These are phyloP conservation scores for Funneliformis mosseae DNA, from an alignment of 192 early-diverging fungal species.

Conservation along the genomic window DNA sequence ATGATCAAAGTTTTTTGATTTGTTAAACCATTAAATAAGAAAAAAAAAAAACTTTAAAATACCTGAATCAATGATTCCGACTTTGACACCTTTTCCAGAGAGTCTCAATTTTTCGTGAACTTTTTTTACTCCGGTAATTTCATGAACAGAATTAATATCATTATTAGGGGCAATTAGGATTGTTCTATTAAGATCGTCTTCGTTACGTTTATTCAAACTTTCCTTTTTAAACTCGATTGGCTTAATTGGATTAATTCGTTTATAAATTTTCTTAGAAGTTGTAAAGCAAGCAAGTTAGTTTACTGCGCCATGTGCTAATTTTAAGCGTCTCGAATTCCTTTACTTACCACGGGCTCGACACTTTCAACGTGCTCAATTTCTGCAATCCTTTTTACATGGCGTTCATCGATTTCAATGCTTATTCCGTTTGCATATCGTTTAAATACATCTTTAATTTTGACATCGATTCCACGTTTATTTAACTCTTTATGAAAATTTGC, in stretches of 20 bases:
- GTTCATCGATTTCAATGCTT: no score
- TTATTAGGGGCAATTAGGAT: background rate
- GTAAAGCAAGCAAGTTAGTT: background rate
- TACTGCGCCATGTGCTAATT: no score
- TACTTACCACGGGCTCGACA: background rate
- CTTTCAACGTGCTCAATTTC: background rate
- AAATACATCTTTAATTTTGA: no score
- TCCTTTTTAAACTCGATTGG: no score
- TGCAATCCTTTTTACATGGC: no score
- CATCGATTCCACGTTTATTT: no score
- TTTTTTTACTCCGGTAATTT: conserved; percentile 52
- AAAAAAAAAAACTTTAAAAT: background rate
- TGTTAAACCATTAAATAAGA: background rate
- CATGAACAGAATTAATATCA: conserved; percentile 39
- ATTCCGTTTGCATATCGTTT: no score
- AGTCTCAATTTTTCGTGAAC: conserved; percentile 54
- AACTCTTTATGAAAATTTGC: no score
- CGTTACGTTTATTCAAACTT: background rate
- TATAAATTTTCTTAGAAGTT: background rate
- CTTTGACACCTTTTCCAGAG: conserved; percentile 49
- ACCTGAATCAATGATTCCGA: conserved; percentile 72
- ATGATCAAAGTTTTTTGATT: no score
- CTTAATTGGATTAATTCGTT: background rate
- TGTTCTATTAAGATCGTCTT: background rate
- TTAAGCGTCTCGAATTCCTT: background rate